Evolutionary conservation across 139 green algal species (phyloP).

Genomic region (Chlamydomonas eustigma): DNA sequence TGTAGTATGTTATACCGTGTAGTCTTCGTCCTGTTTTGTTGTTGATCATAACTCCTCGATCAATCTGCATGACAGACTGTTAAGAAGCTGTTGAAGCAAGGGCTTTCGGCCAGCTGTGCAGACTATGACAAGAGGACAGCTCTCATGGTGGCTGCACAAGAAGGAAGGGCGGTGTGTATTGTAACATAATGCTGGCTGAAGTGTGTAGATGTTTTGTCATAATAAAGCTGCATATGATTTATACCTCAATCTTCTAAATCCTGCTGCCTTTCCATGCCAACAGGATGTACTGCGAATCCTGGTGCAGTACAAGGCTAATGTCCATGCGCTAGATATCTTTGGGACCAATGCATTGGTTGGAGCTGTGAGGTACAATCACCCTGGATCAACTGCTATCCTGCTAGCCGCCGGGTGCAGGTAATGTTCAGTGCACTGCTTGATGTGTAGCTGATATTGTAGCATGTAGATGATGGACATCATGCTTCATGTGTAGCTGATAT

Average conservation of each 20-base stretch:
- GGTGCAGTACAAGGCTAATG: background rate
- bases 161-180: conserved; percentile 45
- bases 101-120: conserved; percentile 24
- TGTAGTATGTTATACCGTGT: too few relatives aligned
- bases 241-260: too few relatives aligned
- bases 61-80: too few relatives aligned
- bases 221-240: too few relatives aligned
- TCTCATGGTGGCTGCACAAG: conserved; percentile 51
- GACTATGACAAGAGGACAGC: conserved; percentile 46
- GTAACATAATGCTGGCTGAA: too few relatives aligned
- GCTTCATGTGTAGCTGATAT: too few relatives aligned
- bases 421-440: too few relatives aligned
- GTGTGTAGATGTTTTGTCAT: too few relatives aligned
- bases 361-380: background rate
- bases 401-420: background rate
- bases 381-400: background rate
- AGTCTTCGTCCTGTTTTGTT: too few relatives aligned
- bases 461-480: too few relatives aligned
- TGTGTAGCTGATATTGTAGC: too few relatives aligned
- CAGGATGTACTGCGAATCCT: background rate
- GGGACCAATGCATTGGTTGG: background rate
- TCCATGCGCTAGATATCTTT: background rate
- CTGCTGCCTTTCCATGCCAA: background rate
- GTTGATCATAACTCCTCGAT: too few relatives aligned
- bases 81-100: conserved; percentile 51